Base-by-base conservation (phyloP, 2,329 filamentous ascomycete species). In the Colletotrichum gloeosporioides region DNA sequence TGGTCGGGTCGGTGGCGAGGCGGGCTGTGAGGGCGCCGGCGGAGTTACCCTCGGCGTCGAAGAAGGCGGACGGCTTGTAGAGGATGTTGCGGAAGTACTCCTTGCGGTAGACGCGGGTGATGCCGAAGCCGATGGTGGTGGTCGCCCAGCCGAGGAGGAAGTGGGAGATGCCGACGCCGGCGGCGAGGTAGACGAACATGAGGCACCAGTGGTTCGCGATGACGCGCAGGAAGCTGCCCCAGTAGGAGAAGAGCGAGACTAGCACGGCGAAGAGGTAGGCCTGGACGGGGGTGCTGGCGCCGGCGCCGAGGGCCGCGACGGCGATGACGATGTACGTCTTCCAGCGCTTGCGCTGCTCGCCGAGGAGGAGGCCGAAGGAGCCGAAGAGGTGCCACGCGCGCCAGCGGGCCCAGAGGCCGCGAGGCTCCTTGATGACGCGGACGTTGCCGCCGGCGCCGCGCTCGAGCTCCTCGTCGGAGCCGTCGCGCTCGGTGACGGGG, bases 131-230 rank as follows among this genome's bases (percentile, higher is more conserved):
- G 25, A 77, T 75, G 29, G 69, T 76, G 49, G 76, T 77, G 5
- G 76, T 76, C 90, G 83, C 70, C 78, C 77, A 80, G 34, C 80
- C 80, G 10, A 81, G 32, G 81, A 83, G 69, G 9, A 75, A 65
- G 36, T 77, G 73, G 77, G 77, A 68, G 68, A 80, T 77, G 36
- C 81, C 79, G 4, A 79, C 81, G 13, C 81, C 82, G 76, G 61
- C 25, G 29, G 68, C 70, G 34, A 77, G 71, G 32, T 65, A 69
- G 68, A 76, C 66, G 53, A 77, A 76, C 73, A 77, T 73, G 22
- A 76, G 39, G 18, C 73, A 77, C 76, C 76, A 62, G 82, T 84
- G 77, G 90, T 92, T 55, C 89, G 81, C 3, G 88, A 76, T 73
- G 16, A 67, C 73, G 10, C 53, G 36, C 16, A 77, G 32, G 39